phyloP scores from a whole-genome alignment of 1,139 yeast species.

The Yamadazyma blattariae region DNA sequence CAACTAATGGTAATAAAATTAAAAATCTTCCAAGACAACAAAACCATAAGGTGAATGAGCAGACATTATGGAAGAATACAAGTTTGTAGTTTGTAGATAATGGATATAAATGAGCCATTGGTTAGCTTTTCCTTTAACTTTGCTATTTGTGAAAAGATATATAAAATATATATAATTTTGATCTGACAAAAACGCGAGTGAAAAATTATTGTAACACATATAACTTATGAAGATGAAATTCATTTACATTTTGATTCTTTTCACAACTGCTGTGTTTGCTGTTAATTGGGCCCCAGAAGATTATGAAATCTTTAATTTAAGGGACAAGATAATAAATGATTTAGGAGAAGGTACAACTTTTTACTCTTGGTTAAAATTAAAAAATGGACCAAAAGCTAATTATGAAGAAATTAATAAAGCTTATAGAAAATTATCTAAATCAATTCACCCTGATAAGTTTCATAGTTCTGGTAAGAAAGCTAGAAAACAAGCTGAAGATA shows the following conservation, averaged over 20 bases:
- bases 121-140: too few species aligned
- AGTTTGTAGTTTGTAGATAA: conserved; percentile 29
- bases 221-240: too few species aligned
- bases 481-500: conserved; percentile 48
- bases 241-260: conserved; percentile 5
- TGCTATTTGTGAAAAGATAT: too few species aligned
- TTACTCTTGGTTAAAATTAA: conserved; percentile 62
- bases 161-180: too few species aligned
- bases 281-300: conserved; percentile 53
- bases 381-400: conserved; percentile 51
- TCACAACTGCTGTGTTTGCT: conserved; percentile 20
- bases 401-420: conserved; percentile 69
- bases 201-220: neutral
- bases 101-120: conserved; percentile 36
- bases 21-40: conserved; percentile 51
- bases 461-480: conserved; percentile 37
- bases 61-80: conserved; percentile 34
- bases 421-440: conserved; percentile 66
- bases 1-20: conserved; percentile 58
- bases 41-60: conserved; percentile 47
- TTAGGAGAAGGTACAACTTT: conserved; percentile 64
- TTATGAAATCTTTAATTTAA: conserved; percentile 75
- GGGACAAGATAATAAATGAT: conserved; percentile 61
- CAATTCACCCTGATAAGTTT: conserved; percentile 81
- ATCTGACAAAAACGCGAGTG: conserved; percentile 1